Conservation (phyloP, 2,329 filamentous ascomycete genomes). For the Fusarium sp. region DNA sequence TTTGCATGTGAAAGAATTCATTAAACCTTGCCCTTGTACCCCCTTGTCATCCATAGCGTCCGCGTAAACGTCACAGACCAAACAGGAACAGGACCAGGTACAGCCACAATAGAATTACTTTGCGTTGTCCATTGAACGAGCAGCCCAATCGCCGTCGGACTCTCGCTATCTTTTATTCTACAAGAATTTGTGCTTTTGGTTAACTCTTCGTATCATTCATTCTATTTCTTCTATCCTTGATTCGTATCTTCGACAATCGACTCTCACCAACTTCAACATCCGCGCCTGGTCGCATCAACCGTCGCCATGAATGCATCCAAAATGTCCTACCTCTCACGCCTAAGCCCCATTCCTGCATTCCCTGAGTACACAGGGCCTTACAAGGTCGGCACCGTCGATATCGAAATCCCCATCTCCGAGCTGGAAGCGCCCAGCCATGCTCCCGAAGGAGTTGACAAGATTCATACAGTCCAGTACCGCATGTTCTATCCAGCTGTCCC, state of each 20-base stretch:
- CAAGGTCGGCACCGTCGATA: constrained; percentile 76
- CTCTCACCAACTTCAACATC: neutral
- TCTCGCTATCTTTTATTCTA: neutral
- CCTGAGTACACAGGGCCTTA: constrained; percentile 79
- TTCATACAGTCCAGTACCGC: constrained; percentile 81
- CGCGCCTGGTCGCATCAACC: neutral
- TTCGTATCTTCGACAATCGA: neutral
- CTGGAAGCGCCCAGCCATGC: constrained; percentile 64
- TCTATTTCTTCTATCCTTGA: neutral
- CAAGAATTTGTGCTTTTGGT: neutral
- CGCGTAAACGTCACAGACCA: constrained; percentile 34
- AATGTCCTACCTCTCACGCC: constrained; percentile 61
- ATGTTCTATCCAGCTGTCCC: constrained; percentile 80
- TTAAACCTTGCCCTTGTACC: no score
- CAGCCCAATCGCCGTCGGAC: neutral
- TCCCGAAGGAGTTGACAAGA: constrained; percentile 64
- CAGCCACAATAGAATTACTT: constrained; percentile 5
- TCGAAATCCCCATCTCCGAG: constrained; percentile 78
- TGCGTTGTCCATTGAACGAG: neutral
- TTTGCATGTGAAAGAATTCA: constrained; percentile 36
- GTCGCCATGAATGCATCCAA: constrained; percentile 46
- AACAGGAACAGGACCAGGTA: constrained; percentile 19
- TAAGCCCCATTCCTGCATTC: constrained; percentile 78
- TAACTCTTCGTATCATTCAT: neutral
- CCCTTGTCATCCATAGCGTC: constrained; percentile 13